These are phyloP conservation scores for Xanthoconium separans DNA, from an alignment of 1,284 basidiomycete genomes.

Conservation along the genomic window DNA sequence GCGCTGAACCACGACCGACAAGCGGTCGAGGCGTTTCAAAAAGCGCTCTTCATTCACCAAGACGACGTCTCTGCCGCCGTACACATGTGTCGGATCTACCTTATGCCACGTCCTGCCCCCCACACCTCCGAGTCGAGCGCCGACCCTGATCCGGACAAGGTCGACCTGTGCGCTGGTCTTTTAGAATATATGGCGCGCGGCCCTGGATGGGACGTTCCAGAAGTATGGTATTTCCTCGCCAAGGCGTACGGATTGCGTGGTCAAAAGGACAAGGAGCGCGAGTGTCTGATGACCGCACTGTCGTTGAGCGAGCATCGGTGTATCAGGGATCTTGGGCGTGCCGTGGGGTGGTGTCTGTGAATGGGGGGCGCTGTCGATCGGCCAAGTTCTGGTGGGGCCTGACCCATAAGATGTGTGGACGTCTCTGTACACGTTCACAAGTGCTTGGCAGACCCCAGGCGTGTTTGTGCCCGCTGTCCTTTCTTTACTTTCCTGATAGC, in stretches of 20 bases:
- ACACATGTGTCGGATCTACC: conserved; percentile 73
- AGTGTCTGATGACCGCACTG: conserved; percentile 75
- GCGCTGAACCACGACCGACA: conserved; percentile 56
- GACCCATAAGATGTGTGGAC: too few relatives aligned
- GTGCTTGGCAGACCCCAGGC: too few relatives aligned
- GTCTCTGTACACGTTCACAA: too few relatives aligned
- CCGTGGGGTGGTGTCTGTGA: conserved; percentile 73
- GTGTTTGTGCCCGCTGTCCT: too few relatives aligned
- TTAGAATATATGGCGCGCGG: conserved; percentile 61
- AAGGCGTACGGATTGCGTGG: conserved; percentile 77
- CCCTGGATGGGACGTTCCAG: conserved; percentile 83
- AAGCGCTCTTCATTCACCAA: conserved; percentile 77
- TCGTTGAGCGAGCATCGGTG: conserved; percentile 68
- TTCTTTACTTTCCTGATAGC: too few relatives aligned
- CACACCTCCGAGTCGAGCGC: conserved; percentile 13
- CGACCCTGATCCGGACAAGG: conserved; percentile 46
- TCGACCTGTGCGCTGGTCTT: conserved; percentile 75
- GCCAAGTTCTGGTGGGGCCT: background rate
- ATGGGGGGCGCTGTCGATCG: background rate
- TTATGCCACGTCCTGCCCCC: conserved; percentile 40
- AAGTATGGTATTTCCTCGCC: conserved; percentile 90
- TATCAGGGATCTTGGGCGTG: conserved; percentile 59
- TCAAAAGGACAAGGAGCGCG: conserved; percentile 66
- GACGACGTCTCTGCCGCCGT: conserved; percentile 77
- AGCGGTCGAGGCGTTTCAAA: conserved; percentile 76